Conservation (phyloP, 345 rosid genomes). For the Eucalyptus erythrocorys region DNA sequence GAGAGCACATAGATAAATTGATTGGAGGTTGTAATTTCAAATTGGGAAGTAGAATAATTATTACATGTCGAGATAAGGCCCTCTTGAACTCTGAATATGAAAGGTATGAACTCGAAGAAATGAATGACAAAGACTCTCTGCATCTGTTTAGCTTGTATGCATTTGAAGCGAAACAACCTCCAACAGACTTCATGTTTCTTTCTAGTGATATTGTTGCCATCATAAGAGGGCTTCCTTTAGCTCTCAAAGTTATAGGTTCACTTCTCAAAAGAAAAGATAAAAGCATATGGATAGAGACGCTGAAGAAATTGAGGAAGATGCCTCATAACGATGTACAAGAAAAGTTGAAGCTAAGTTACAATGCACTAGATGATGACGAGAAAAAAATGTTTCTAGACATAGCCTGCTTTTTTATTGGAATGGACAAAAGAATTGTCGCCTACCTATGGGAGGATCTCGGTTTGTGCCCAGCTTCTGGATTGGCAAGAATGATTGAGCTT, state of each 20-base stretch:
- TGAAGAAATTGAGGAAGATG: no score
- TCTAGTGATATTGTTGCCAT: not conserved
- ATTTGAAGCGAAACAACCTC: not conserved
- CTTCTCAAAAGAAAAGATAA: not conserved
- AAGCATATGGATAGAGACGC: not conserved
- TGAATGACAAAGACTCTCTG: rapidly evolving
- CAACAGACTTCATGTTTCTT: not conserved
- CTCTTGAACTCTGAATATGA: not conserved
- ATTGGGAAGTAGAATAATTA: not conserved
- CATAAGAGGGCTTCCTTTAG: conserved; percentile 6
- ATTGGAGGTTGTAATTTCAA: not conserved
- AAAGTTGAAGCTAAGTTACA: not conserved
- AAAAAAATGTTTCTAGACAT: not conserved
- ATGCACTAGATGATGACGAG: not conserved
- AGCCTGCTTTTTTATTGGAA: not conserved
- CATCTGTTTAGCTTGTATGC: not conserved
- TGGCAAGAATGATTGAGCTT: not conserved
- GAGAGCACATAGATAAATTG: not conserved
- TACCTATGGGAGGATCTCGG: not conserved
- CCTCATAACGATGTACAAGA: not conserved
- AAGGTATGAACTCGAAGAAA: not conserved
- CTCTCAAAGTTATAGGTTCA: not conserved
- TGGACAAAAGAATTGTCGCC: not conserved
- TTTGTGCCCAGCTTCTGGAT: not conserved
- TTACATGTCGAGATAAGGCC: not conserved